Percentiles rank a stretch among this genome's conserved stretches.
These are phyloP conservation scores for Blastobotrys illinoisensis DNA, from an alignment of 1,139 yeast genomes.

Conservation along the genomic window DNA sequence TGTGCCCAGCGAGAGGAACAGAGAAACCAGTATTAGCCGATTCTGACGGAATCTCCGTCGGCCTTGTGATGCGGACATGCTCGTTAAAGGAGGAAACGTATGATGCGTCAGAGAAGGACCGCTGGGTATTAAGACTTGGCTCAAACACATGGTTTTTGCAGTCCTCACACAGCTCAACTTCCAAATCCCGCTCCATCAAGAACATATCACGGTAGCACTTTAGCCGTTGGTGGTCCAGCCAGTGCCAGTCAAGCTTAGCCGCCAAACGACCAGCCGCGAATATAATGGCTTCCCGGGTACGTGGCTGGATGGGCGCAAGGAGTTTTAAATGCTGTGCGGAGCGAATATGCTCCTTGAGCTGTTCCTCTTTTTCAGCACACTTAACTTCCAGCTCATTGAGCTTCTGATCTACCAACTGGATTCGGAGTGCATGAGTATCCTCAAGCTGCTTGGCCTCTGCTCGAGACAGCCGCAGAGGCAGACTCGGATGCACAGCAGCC, in stretches of 20 bases:
- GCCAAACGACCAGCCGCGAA: conserved; percentile 42
- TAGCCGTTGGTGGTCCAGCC: conserved; percentile 46
- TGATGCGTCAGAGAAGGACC: background rate
- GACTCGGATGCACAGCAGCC: background rate
- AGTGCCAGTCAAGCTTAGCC: conserved; percentile 50
- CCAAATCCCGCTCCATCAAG: conserved; percentile 30
- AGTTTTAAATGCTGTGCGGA: conserved; percentile 38
- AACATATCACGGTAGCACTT: conserved; percentile 40
- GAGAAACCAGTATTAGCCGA: background rate
- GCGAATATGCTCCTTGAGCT: conserved; percentile 36
- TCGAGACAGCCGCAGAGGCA: background rate
- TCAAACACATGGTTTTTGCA: conserved; percentile 2
- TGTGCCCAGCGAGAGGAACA: background rate
- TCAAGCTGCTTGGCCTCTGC: background rate
- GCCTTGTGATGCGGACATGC: background rate
- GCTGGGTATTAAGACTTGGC: background rate
- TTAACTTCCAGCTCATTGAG: conserved; percentile 33
- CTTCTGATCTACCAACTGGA: conserved; percentile 20
- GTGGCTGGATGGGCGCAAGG: conserved; percentile 48
- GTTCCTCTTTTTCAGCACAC: conserved; percentile 31
- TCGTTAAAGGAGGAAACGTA: background rate
- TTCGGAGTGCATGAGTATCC: conserved; percentile 8
- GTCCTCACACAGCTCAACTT: conserved; percentile 18
- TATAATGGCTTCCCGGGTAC: conserved; percentile 45
- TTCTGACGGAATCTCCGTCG: background rate